phyloP scores from a whole-genome alignment of 768 basidiomycete genomes.

The Calocybe gangraenosa region DNA sequence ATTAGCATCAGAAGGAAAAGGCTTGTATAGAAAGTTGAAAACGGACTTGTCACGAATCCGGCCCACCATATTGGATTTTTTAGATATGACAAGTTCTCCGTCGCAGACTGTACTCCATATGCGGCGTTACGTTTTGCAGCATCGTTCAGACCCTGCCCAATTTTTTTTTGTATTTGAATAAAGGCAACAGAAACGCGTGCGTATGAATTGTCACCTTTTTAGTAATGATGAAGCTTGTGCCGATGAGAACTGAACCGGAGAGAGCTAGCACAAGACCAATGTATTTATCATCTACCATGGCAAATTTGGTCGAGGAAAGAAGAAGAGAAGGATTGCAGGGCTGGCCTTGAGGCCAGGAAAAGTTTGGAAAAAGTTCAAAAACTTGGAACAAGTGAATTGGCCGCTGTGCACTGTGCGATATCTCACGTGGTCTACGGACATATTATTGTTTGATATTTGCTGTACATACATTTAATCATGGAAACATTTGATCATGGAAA shows the following conservation, averaged over 20 bases:
- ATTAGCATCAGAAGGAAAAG: conserved; percentile 2
- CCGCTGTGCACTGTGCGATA: background rate
- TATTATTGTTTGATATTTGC: too few relatives aligned
- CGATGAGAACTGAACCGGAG: conserved; percentile 81
- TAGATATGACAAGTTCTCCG: conserved; percentile 84
- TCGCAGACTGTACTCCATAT: conserved; percentile 53
- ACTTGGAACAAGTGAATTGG: conserved; percentile 5
- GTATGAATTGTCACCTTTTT: too few relatives aligned
- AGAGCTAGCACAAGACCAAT: conserved; percentile 90
- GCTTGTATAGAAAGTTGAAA: conserved; percentile 3
- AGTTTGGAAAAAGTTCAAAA: conserved; percentile 4
- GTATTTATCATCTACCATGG: conserved; percentile 90
- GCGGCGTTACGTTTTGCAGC: conserved; percentile 53
- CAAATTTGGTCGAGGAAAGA: conserved; percentile 2
- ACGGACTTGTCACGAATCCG: conserved; percentile 88
- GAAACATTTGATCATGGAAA: too few relatives aligned
- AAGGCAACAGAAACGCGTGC: too few relatives aligned
- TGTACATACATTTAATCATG: too few relatives aligned
- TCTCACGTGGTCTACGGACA: too few relatives aligned
- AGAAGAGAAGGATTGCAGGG: conserved; percentile 1
- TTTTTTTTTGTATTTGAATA: too few relatives aligned
- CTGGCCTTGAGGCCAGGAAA: conserved; percentile 15
- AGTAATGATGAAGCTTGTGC: conserved; percentile 96
- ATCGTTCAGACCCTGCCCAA: conserved; percentile 81
- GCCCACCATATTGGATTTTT: conserved; percentile 97